Base-by-base conservation (phyloP, 495 filamentous ascomycete genomes). In the Podospora pseudoanserina region DNA sequence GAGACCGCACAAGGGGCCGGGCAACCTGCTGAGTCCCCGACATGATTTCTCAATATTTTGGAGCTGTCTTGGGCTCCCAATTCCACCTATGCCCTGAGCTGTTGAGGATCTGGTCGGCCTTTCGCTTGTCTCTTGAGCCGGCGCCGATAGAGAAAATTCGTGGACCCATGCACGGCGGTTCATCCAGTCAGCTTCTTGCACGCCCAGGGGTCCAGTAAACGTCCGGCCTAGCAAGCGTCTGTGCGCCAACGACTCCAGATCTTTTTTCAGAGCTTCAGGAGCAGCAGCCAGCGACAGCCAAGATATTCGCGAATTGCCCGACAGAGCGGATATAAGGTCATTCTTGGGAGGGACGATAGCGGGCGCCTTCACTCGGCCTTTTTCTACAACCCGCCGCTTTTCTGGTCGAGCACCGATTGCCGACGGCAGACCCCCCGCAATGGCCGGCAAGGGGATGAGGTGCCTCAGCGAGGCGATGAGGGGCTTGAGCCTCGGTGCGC, bases 11-110 rank as follows among this genome's bases (percentile, higher is more conserved):
- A 76, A 91, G 76, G 60, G 89, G 89, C 81, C 86, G 86, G 20
- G 85, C 86, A 76, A 86, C 88, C 85, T 84, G 85, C 80, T 89
- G 88, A 74, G 86, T 88, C 79, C 86, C 83, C 76, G 88, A 86
- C 89, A 91, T 91, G 78, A 77, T 82, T 57, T 56, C 54, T 64
- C 18, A 27, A 44, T 64, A 32, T 28, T 30, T 62, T 32, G 64
- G 49, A 65, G 64, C 64, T 56, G 49, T 58, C 20, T 65, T 26
- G 23, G 27, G 20, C 64, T 65, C 63, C 44, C 64, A 56, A 65
- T 58, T 58, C 55, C 63, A 54, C 26, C 39, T 56, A 30, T 55
- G 16, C 26, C 63, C 27, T 15, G 32, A 44, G 32, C 61, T 56
- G 62, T 61, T 61, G 65, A 61, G 63, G 28, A 65, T 66, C 53